Conservation (phyloP, 805 yeast species). For the Candida khao-thaluensis region DNA sequence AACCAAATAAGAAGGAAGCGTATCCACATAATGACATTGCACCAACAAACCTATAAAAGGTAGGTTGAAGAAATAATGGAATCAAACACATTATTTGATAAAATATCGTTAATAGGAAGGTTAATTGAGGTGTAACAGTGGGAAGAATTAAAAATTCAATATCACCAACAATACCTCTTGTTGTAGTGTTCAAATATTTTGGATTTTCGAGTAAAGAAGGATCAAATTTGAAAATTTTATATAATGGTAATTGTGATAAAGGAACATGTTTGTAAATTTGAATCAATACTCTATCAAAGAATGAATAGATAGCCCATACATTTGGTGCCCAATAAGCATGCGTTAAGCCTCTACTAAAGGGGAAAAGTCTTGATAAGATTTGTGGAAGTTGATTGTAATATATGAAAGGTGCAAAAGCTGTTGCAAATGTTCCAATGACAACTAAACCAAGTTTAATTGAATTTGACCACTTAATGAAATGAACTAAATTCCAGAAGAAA, state of each 20-base stretch:
- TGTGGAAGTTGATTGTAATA: conserved; percentile 61
- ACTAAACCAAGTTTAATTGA: conserved; percentile 60
- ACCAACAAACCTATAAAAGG: conserved; percentile 76
- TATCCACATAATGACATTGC: conserved; percentile 86
- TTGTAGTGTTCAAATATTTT: conserved; percentile 36
- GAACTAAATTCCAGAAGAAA: conserved; percentile 26
- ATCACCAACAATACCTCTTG: conserved; percentile 92
- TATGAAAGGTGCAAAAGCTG: conserved; percentile 80
- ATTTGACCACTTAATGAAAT: conserved; percentile 53
- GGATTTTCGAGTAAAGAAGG: conserved; percentile 38
- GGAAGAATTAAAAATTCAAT: conserved; percentile 81
- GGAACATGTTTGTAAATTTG: conserved; percentile 41
- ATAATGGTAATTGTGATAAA: conserved; percentile 27
- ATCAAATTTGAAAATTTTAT: conserved; percentile 44
- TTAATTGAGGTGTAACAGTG: conserved; percentile 69
- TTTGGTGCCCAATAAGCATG: conserved; percentile 99
- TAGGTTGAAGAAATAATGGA: conserved; percentile 69
- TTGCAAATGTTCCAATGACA: conserved; percentile 57
- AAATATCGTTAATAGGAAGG: conserved; percentile 79
- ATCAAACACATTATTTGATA: conserved; percentile 76
- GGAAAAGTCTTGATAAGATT: conserved; percentile 72
- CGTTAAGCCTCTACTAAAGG: conserved; percentile 91
- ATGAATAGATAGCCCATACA: conserved; percentile 92
- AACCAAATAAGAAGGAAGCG: conserved; percentile 90
- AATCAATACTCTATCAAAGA: conserved; percentile 68